Evolutionary conservation across 371 early-diverging fungal genomes (phyloP), one percentile per base, ranked within the genome.

Genomic region (Rhizopus microsporus): DNA sequence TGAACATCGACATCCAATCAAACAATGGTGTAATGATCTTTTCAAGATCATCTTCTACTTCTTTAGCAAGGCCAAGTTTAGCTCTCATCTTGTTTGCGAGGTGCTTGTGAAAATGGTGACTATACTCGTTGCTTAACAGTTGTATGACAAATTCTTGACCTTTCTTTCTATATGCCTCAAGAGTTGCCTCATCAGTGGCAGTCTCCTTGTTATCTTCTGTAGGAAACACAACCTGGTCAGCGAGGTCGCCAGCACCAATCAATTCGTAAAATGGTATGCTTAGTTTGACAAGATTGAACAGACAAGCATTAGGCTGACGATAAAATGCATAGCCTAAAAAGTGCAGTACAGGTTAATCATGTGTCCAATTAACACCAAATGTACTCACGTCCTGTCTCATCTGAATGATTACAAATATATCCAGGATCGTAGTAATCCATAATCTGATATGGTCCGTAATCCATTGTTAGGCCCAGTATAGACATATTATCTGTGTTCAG

Each of bases 401-500:
- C 95, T 3, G 91, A 89, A 55, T 87, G 83, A 65, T 94, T 95
- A 62, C 91, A 89, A 9, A 87, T 78, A 62, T 86, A 86, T 13
- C 52, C 62, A 0, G 95, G 93, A 39, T 94, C 88, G 65, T 92
- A 95, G 16, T 74, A 80, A 65, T 94, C 93, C 61, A 96, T 62
- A 60, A 95, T 92, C 45, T 86, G 92, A 61, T 71, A 94, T 4
- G 97, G 95, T 0, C 97, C 97, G 63, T 91, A 94, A 63, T 96
- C 94, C 39, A 94, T 75, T 3, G 97, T 94, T 7, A 93, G 44
- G 44, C 80, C 86, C 32, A 92, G 61, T 0, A 93, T 72, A 3
- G 93, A 92, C 92, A 94, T 92, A 56, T 94, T 94, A 63, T 94
- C 93, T 0, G 94, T 94, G 65, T 93, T 94, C 86, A 96, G 84